Percentiles rank a stretch among this genome's conserved stretches.
These are phyloP conservation scores for Penicillium chermesinum DNA, from an alignment of 495 filamentous ascomycete genomes.

Conservation along the genomic window DNA sequence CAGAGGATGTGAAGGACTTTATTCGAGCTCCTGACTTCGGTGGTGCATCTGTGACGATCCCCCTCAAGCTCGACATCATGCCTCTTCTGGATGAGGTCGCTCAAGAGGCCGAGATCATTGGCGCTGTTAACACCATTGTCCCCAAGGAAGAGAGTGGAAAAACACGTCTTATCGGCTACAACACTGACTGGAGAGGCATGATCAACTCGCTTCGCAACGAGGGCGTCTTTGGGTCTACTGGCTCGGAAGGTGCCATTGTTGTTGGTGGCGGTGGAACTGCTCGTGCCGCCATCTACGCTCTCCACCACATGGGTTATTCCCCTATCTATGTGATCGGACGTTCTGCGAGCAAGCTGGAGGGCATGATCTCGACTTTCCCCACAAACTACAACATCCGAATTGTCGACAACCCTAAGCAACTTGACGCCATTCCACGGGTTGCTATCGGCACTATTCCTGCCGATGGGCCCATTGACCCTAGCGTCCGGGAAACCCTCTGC, in stretches of 20 bases:
- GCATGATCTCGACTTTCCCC: conserved; percentile 69
- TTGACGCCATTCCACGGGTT: conserved; percentile 56
- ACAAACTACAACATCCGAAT: conserved; percentile 65
- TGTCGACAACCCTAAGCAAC: conserved; percentile 47
- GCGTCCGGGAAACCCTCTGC: conserved; percentile 63
- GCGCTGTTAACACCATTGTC: conserved; percentile 93
- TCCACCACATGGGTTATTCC: conserved; percentile 74
- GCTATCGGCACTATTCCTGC: conserved; percentile 90
- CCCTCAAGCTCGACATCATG: conserved; percentile 87
- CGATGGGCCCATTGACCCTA: conserved; percentile 73
- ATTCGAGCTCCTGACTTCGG: conserved; percentile 75
- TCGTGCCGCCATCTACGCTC: conserved; percentile 82
- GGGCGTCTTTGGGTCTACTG: conserved; percentile 48
- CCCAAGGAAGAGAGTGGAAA: conserved; percentile 34
- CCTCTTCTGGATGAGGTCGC: conserved; percentile 73
- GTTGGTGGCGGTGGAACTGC: conserved; percentile 90
- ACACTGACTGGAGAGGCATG: conserved; percentile 98
- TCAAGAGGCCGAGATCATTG: conserved; percentile 74
- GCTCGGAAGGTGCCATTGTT: conserved; percentile 48
- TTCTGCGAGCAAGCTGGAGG: conserved; percentile 57
- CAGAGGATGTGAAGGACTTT: conserved; percentile 56
- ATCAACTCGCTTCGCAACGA: conserved; percentile 69
- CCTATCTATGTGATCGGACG: conserved; percentile 88
- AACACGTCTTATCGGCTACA: conserved; percentile 67
- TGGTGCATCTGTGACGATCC: conserved; percentile 92